Conservation (phyloP, 441 rosid genomes). For the Erodium chrysanthum region DNA sequence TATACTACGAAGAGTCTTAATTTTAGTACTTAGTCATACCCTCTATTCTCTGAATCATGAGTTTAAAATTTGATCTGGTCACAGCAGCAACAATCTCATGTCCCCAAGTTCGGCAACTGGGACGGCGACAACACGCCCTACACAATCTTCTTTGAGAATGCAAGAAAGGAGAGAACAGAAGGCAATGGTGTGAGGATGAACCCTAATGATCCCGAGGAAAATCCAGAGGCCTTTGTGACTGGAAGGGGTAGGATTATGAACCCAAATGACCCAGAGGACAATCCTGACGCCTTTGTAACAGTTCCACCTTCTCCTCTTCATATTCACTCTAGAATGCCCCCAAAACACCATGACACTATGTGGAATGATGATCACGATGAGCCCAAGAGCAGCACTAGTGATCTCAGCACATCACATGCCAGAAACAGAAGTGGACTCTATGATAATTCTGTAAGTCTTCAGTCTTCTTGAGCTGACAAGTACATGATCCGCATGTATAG, state of each 20-base stretch:
- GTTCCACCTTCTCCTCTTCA: slow-evolving; percentile 5
- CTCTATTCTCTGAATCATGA: too few relatives aligned
- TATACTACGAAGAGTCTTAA: background rate
- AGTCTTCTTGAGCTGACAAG: too few relatives aligned
- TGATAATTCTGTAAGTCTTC: slow-evolving; percentile 19
- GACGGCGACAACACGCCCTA: slow-evolving; percentile 35
- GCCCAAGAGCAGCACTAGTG: slow-evolving; percentile 12
- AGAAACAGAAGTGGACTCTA: slow-evolving; percentile 16
- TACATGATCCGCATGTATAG: background rate
- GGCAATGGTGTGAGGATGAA: slow-evolving; percentile 25
- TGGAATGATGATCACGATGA: background rate
- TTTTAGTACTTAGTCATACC: background rate
- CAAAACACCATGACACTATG: background rate
- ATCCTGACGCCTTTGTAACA: background rate
- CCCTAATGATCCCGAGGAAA: slow-evolving; percentile 47
- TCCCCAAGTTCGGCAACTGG: slow-evolving; percentile 54
- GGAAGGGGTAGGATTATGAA: slow-evolving; percentile 5
- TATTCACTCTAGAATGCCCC: background rate
- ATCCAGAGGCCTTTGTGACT: slow-evolving; percentile 31
- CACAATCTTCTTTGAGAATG: slow-evolving; percentile 44
- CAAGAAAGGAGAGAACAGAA: slow-evolving; percentile 30
- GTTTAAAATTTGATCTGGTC: background rate
- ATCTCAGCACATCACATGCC: slow-evolving; percentile 11
- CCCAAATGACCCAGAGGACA: slow-evolving; percentile 3
- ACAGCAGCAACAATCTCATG: slow-evolving; percentile 30